Evolutionary conservation across 768 basidiomycete species (phyloP), one percentile per base, ranked within the genome.

Genomic region (Termitomyces eurrhizus): DNA sequence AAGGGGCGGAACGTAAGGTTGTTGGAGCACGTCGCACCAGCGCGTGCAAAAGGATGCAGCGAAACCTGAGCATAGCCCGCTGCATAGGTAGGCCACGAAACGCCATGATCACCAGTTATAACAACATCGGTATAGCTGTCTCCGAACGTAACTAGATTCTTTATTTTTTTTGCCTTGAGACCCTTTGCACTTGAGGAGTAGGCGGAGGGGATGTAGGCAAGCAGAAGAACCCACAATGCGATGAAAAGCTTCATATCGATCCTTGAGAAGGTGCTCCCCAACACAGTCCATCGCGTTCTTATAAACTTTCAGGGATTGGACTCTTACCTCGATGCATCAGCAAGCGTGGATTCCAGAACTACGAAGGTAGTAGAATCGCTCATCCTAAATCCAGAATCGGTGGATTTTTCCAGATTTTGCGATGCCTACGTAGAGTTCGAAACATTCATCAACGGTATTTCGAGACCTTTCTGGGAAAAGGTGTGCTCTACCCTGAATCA

Each of bases 11-110:
- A 75, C 4, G 86, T 88, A 62, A 87, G 69, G 41, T 80, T 76
- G 68, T 88, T 87, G 4, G 84, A 86, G 68, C 87, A 90, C 0
- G 84, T 83, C 12, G 85, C 88, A 0, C 88, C 88, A 1, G 85
- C 77, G 13, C 77, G 75, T 0, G 88, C 87, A 66, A 83, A 87
- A 4, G 84, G 82, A 69, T 78, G 80, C 11, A 88, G 74, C 32
- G 75, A 70, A 53, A 84, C 78, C 21, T 77, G 67, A 0, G 84
- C 81, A 58, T 86, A 86, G 24, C 74, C 77, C 3, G 84, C 80
- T 1, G 80, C 83, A 62, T 84, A 88, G 0, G 80, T 75, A 1
- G 87, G 87, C 87, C 87, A 88, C 13, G 83, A 72, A 4, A 75
- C 77, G 3, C 80, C 82, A 9, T 77, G 77, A 57, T 79, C 75